Conservation (phyloP, 75 land plant species). For the Adiantum capillusveneris region DNA sequence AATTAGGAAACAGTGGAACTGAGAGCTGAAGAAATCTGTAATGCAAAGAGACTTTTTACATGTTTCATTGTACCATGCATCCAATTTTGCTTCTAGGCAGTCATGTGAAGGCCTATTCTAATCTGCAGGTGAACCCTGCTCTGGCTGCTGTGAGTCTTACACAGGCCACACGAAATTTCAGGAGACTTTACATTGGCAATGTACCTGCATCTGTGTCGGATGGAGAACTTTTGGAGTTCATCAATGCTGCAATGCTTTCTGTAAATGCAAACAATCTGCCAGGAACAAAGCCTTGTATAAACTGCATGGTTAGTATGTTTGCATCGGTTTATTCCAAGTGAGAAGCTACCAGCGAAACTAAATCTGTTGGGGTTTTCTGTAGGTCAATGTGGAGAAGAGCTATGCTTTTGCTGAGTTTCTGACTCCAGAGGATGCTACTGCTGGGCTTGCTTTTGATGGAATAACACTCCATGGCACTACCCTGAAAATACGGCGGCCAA, state of each 20-base stretch:
- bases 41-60: no score
- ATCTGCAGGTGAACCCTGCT: conserved; percentile 19
- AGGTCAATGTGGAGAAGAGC: conserved; percentile 79
- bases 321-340: no score
- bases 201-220: conserved; percentile 72
- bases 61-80: no score
- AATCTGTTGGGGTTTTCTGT: conserved; percentile 9
- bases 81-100: no score
- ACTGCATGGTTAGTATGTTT: conserved; percentile 43
- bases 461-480: conserved; percentile 50
- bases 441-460: conserved; percentile 86
- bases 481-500: conserved; percentile 80
- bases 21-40: no score
- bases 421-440: conserved; percentile 92
- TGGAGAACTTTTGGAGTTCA: conserved; percentile 57
- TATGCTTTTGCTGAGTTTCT: conserved; percentile 93
- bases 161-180: conserved; percentile 80
- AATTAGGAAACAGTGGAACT: no score
- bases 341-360: no score
- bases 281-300: conserved; percentile 79
- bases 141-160: conserved; percentile 69
- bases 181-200: conserved; percentile 80
- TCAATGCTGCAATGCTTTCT: conserved; percentile 63
- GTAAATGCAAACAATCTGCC: conserved; percentile 51
- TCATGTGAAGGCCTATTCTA: background rate